A percentile compares a stretch with the other conserved stretches of the same genome.
phyloP scores from a whole-genome alignment of 345 rosid genomes.

The Lepidium sativum region DNA sequence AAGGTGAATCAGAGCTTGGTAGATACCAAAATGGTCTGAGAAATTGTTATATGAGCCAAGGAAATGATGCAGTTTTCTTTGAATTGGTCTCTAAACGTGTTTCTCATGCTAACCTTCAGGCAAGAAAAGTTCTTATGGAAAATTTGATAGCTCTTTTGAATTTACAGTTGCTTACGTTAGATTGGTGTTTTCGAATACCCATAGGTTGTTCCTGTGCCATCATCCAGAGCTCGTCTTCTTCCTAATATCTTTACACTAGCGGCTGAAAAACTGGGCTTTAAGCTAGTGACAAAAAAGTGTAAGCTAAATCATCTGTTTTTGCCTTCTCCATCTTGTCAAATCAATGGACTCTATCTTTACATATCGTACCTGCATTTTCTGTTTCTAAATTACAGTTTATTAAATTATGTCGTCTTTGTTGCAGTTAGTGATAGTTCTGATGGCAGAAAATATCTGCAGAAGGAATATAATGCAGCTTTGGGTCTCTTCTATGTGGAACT shows the following conservation, averaged over 20 bases:
- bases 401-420: neutral
- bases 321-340: neutral
- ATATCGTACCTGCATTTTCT: neutral
- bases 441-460: constrained; percentile 62
- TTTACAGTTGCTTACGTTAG: neutral
- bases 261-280: constrained; percentile 79
- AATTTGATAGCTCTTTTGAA: neutral
- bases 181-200: neutral
- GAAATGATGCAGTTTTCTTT: constrained; percentile 72
- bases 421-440: constrained; percentile 46
- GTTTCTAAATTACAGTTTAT: neutral
- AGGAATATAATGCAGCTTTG: constrained; percentile 41
- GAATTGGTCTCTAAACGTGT: constrained; percentile 72
- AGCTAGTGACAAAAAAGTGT: constrained; percentile 51
- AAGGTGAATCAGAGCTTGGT: constrained; percentile 56
- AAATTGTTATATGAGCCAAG: constrained; percentile 52
- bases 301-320: constrained; percentile 25
- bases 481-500: constrained; percentile 79
- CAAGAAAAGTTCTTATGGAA: constrained; percentile 16
- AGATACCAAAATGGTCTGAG: constrained; percentile 52
- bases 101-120: constrained; percentile 93
- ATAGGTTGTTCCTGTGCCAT: constrained; percentile 77
- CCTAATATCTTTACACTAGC: constrained; percentile 66
- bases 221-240: constrained; percentile 54
- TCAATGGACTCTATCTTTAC: neutral